phyloP scores from a whole-genome alignment of 2,329 filamentous ascomycete species.

The Ophiocordyceps camponoti-saundersi region DNA sequence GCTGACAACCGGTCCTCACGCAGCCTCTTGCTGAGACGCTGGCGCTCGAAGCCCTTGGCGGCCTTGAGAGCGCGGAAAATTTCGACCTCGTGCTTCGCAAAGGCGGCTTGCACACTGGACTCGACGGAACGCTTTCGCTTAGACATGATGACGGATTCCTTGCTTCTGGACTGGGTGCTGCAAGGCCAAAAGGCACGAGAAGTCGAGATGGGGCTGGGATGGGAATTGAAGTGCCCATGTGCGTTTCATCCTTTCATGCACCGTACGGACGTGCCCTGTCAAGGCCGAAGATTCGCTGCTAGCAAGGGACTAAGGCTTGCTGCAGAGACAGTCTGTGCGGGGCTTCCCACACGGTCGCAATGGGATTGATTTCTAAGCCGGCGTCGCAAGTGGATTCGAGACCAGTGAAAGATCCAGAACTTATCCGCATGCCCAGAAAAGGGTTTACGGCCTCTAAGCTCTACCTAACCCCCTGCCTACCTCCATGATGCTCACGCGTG shows the following conservation, averaged over 20 bases:
- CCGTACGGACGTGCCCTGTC: not conserved
- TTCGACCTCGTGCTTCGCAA: constrained; percentile 39
- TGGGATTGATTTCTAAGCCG: too few relatives aligned
- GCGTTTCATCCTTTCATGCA: not conserved
- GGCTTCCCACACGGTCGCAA: too few relatives aligned
- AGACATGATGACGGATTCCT: constrained; percentile 17
- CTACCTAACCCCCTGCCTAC: too few relatives aligned
- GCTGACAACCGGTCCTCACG: constrained; percentile 25
- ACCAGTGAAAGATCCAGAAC: too few relatives aligned
- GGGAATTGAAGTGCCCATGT: not conserved
- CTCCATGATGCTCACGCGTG: too few relatives aligned
- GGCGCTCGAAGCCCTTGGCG: constrained; percentile 61
- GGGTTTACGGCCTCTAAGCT: too few relatives aligned
- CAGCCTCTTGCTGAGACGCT: constrained; percentile 50
- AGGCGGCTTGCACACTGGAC: constrained; percentile 27
- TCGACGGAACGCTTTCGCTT: constrained; percentile 39
- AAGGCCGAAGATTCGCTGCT: not conserved
- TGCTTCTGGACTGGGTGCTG: not conserved
- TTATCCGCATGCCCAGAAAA: too few relatives aligned
- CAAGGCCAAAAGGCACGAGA: not conserved
- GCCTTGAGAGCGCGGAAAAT: constrained; percentile 52
- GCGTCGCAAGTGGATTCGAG: too few relatives aligned
- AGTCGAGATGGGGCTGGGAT: not conserved
- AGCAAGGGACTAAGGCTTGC: not conserved
- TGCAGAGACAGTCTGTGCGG: too few relatives aligned